Conservation (phyloP, 2,329 filamentous ascomycete species). For the Neonectria hederae region DNA sequence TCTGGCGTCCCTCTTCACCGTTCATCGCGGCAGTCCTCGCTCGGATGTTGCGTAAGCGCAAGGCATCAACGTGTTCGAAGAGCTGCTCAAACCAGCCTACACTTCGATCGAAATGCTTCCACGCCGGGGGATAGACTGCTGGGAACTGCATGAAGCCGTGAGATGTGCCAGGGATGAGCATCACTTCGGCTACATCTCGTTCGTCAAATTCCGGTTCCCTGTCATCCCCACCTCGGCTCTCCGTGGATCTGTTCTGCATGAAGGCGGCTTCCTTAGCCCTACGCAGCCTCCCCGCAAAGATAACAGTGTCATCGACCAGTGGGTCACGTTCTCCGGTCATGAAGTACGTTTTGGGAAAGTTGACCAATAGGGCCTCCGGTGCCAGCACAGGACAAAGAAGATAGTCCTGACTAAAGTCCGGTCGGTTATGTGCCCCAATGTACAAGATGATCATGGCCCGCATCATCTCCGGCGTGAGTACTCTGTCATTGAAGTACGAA, state of each 20-base stretch:
- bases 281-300: constrained; percentile 90
- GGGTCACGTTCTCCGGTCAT: constrained; percentile 95
- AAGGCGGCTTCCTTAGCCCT: constrained; percentile 73
- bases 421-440: constrained; percentile 90
- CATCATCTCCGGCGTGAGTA: constrained; percentile 98
- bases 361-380: constrained; percentile 81
- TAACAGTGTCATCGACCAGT: constrained; percentile 94
- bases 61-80: constrained; percentile 65
- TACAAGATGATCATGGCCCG: constrained; percentile 99
- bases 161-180: constrained; percentile 85
- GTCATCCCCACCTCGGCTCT: constrained; percentile 16
- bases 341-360: constrained; percentile 95
- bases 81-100: constrained; percentile 84
- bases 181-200: constrained; percentile 70
- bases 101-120: constrained; percentile 84
- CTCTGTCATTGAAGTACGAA: constrained; percentile 95
- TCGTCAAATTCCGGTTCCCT: constrained; percentile 52
- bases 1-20: constrained; percentile 42
- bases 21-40: constrained; percentile 29
- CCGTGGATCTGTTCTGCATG: constrained; percentile 21
- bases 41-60: constrained; percentile 44
- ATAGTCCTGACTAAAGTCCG: constrained; percentile 92
- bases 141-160: constrained; percentile 97
- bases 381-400: constrained; percentile 90
- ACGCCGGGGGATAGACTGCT: constrained; percentile 85